Conservation (phyloP, 257 asterid genomes). For the Plectranthus barbatus region DNA sequence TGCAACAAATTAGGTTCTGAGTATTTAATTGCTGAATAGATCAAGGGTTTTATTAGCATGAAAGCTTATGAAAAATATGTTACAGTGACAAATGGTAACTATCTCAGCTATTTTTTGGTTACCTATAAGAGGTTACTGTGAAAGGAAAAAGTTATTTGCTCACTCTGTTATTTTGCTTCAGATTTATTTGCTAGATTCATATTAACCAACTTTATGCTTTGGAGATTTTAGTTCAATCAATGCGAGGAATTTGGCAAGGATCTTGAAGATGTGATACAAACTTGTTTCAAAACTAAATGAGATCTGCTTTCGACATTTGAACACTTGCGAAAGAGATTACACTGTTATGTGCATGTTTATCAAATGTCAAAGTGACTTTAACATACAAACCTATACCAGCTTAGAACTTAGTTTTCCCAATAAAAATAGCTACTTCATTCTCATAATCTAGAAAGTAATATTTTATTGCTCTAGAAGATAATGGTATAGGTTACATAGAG, state of each 20-base stretch:
- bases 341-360: too few relatives aligned
- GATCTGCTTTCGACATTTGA: background rate
- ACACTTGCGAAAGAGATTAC: background rate
- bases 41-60: background rate
- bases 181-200: background rate
- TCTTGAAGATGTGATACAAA: background rate
- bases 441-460: too few relatives aligned
- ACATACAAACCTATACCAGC: too few relatives aligned
- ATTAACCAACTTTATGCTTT: background rate
- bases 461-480: too few relatives aligned
- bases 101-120: background rate
- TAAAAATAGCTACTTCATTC: too few relatives aligned
- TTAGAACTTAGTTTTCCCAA: too few relatives aligned
- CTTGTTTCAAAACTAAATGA: background rate
- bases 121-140: background rate
- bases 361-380: too few relatives aligned
- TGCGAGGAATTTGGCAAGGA: too few relatives aligned
- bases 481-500: too few relatives aligned
- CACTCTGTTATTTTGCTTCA: background rate
- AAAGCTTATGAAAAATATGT: slow-evolving; percentile 1
- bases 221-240: background rate
- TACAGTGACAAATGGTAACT: background rate
- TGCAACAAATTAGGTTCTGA: slow-evolving; percentile 11
- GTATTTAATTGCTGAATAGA: background rate
- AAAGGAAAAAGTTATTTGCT: background rate